phyloP scores from a whole-genome alignment of 805 yeast genomes.

The Schwanniomyces yamadae region DNA sequence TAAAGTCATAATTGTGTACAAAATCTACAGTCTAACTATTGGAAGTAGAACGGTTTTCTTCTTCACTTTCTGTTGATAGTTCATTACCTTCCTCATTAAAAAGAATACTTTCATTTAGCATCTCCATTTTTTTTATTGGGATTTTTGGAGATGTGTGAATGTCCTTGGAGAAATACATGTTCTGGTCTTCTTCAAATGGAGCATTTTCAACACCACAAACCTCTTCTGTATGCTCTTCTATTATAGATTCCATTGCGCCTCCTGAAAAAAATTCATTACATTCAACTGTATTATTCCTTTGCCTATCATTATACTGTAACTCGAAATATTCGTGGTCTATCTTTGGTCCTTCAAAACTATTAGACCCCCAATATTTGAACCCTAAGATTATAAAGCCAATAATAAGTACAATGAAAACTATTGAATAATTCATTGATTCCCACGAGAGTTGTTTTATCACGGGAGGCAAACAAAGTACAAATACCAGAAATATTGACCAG shows the following conservation, averaged over 20 bases:
- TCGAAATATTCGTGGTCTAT: slow-evolving; percentile 46
- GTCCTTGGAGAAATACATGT: no score
- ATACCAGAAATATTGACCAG: slow-evolving; percentile 59
- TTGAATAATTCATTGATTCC: slow-evolving; percentile 59
- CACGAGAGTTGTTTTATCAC: slow-evolving; percentile 44
- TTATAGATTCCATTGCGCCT: no score
- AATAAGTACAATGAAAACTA: slow-evolving; percentile 56
- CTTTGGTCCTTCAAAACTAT: slow-evolving; percentile 63
- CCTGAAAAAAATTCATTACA: no score
- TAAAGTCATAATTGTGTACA: no score
- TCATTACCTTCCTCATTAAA: slow-evolving; percentile 5
- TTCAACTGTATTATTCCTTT: slow-evolving; percentile 6
- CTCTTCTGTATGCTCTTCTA: no score
- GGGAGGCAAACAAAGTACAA: slow-evolving; percentile 71
- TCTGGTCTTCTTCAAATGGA: no score
- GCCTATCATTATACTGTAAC: slow-evolving; percentile 26
- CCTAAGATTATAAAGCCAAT: slow-evolving; percentile 46
- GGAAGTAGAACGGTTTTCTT: no score
- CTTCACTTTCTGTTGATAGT: slow-evolving; percentile 9
- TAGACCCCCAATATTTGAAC: slow-evolving; percentile 62
- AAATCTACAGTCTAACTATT: no score
- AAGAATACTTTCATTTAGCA: no score
- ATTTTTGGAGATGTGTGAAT: no score
- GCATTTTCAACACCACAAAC: no score
- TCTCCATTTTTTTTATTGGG: no score